These are phyloP conservation scores for Gynochthodes officinalis DNA, from an alignment of 257 asterid genomes.

Conservation along the genomic window DNA sequence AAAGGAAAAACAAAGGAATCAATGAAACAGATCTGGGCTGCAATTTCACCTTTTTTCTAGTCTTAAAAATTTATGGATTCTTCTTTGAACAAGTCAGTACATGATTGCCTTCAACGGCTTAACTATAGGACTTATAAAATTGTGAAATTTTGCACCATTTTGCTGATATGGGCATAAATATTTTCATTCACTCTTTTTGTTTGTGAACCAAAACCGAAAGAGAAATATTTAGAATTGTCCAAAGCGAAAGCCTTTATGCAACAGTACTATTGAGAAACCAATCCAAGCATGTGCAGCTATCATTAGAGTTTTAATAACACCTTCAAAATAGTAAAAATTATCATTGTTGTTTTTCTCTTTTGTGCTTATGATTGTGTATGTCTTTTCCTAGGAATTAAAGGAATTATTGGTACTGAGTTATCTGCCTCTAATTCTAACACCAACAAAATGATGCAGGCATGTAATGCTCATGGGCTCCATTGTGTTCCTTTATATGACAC, in stretches of 20 bases:
- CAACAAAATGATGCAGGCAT: constrained; percentile 62
- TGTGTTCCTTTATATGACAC: constrained; percentile 95
- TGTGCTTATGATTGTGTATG: not conserved
- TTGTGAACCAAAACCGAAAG: not conserved
- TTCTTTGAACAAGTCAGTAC: not conserved
- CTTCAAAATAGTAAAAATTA: not conserved
- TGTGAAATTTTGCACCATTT: not conserved
- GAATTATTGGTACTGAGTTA: not conserved
- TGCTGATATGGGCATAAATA: not conserved
- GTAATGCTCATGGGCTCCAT: constrained; percentile 91
- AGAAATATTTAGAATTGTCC: not conserved
- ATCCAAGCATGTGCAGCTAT: not conserved
- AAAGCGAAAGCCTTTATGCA: not conserved
- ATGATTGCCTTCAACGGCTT: not conserved
- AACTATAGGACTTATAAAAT: not conserved
- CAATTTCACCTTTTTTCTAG: not conserved
- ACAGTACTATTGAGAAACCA: not conserved
- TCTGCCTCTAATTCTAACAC: constrained; percentile 22
- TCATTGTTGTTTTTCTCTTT: not conserved
- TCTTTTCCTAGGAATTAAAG: not conserved
- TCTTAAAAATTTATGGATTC: not conserved
- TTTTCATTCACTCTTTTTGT: not conserved
- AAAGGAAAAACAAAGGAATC: not conserved
- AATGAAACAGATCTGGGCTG: not conserved
- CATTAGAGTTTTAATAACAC: not conserved